These are phyloP conservation scores for Colletotrichum lindemuthianum DNA, from an alignment of 2,329 filamentous ascomycete genomes.

Conservation along the genomic window DNA sequence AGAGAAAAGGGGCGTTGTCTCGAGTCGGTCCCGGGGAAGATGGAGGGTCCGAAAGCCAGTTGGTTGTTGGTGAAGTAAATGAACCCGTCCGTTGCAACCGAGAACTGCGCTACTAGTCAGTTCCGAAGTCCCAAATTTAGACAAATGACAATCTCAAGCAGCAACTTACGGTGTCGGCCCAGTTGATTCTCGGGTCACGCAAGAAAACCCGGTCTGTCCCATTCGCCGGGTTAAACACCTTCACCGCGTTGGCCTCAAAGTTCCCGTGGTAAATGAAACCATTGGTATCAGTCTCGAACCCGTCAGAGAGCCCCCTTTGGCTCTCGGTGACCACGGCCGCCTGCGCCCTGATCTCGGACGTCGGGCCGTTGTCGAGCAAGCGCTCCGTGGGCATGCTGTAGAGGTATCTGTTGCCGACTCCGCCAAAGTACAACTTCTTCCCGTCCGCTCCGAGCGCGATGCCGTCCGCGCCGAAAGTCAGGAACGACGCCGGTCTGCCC, in stretches of 20 bases:
- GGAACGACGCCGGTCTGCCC: background rate
- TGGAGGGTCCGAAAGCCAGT: background rate
- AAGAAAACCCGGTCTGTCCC: conserved; percentile 9
- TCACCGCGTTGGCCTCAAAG: conserved; percentile 8
- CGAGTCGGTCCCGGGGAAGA: conserved; percentile 4
- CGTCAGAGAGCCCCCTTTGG: conserved; percentile 12
- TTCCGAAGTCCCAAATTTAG: background rate
- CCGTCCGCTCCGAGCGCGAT: conserved; percentile 7
- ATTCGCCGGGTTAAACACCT: conserved; percentile 15
- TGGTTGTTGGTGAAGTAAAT: conserved; percentile 18
- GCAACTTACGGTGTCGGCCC: conserved; percentile 11
- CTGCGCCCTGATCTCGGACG: conserved; percentile 2
- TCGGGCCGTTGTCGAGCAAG: conserved; percentile 4
- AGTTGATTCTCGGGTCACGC: conserved; percentile 11
- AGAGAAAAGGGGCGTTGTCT: conserved; percentile 7
- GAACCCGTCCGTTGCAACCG: conserved; percentile 11
- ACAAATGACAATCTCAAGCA: too few relatives aligned
- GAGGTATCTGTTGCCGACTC: conserved; percentile 16
- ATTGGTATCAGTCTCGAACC: conserved; percentile 17
- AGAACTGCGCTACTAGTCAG: conserved; percentile 1
- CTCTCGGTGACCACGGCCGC: conserved; percentile 6
- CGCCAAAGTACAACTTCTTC: conserved; percentile 8
- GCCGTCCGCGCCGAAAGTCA: conserved; percentile 10
- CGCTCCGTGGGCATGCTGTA: conserved; percentile 15
- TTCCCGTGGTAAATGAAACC: conserved; percentile 17